Evolutionary conservation across 805 yeast genomes (phyloP).

Genomic region (Saturnispora zaruensis): DNA sequence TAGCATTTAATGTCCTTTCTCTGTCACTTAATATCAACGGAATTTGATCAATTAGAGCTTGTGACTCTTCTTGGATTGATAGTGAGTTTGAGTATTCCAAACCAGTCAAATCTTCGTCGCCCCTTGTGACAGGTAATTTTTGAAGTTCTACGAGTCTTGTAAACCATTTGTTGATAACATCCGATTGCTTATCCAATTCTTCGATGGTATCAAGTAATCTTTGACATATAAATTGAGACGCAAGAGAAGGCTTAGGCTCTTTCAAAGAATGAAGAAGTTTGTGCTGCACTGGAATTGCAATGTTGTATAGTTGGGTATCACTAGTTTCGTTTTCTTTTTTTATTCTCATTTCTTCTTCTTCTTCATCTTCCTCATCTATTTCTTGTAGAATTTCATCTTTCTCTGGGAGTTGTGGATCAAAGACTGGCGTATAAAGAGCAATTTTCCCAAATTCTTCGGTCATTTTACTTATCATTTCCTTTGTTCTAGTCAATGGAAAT

Average conservation of each 20-base stretch:
- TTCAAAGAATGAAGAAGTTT: slow-evolving; percentile 1
- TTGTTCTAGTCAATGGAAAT: slow-evolving; percentile 34
- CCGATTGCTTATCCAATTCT: slow-evolving; percentile 45
- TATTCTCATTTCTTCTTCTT: neutral
- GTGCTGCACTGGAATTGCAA: slow-evolving; percentile 5
- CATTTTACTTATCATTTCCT: slow-evolving; percentile 21
- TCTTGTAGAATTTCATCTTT: slow-evolving; percentile 1
- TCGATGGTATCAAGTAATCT: slow-evolving; percentile 19
- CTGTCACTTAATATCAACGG: slow-evolving; percentile 41
- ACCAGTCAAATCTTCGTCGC: slow-evolving; percentile 37
- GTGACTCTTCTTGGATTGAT: slow-evolving; percentile 64
- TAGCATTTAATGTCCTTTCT: slow-evolving; percentile 28
- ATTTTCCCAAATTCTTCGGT: slow-evolving; percentile 14
- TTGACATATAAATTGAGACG: slow-evolving; percentile 21
- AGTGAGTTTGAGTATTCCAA: slow-evolving; percentile 73
- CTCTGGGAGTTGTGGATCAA: neutral
- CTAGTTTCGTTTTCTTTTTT: neutral
- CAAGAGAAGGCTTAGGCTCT: slow-evolving; percentile 12
- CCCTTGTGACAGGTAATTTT: slow-evolving; percentile 34
- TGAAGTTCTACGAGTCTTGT: slow-evolving; percentile 35
- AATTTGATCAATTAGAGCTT: slow-evolving; percentile 47
- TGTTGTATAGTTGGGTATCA: slow-evolving; percentile 5
- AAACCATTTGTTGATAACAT: slow-evolving; percentile 44
- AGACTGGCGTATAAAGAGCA: slow-evolving; percentile 5
- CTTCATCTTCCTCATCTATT: slow-evolving; percentile 2